Base-by-base conservation (phyloP, 192 early-diverging fungal genomes). In the Entomortierella chlamydospora region DNA sequence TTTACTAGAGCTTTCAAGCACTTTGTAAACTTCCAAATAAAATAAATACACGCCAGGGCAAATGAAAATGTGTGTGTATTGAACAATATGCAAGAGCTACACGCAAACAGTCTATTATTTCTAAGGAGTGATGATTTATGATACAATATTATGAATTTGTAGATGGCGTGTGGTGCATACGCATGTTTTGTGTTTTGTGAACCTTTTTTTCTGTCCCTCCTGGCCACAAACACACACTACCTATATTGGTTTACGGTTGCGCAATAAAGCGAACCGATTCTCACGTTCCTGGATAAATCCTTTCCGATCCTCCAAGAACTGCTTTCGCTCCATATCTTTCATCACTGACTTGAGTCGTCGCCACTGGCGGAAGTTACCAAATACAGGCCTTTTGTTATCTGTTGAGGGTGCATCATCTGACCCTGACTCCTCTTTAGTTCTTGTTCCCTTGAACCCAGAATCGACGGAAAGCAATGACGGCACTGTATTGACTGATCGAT, bases 301-400 rank as follows among this genome's bases (percentile, higher is more conserved):
- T 10, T 56, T 61, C 0, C 64, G 45, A 26, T 74, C 59, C 8
- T 67, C 72, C 33, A 74, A 20, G 20, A 61, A 66, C 68, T 79
- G 55, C 51, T 64, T 70, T 4, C 76, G 68, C 26, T 79, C 68
- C 61, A 65, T 66, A 37, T 79, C 76, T 57, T 63, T 79, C 57
- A 79, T 79, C 4, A 70, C 62, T 1, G 58, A 58, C 68, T 70
- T 64, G 68, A 79, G 76, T 28, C 47, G 61, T 25, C 76, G 67
- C 76, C 76, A 79, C 18, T 49, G 57, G 1, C 68, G 61, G 51
- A 79, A 79, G 0, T 42, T 30, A 0, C 17, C 20, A 51, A 79
- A 68, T 29, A 20, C 28, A 29, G 37, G 18, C 1, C 33, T 22
- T 13, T 11, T 17, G 15, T 47, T 3, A 47, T 20, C 18, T 31